A percentile compares a stretch with the other conserved stretches of the same genome.
Conservation (phyloP, 2,329 filamentous ascomycete genomes). For the Alternaria gaisen region DNA sequence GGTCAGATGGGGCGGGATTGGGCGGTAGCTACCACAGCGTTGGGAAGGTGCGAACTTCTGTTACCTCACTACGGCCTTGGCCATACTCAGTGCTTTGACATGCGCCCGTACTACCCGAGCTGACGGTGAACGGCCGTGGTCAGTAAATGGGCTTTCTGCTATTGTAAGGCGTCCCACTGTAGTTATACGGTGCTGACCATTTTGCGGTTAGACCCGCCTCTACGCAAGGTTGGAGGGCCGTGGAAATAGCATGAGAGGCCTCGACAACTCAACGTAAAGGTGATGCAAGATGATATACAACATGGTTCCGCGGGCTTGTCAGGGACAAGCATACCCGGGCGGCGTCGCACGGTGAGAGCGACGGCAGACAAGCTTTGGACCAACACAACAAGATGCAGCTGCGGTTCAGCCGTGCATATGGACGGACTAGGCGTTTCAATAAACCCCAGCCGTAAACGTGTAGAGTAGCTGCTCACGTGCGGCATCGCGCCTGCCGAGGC, state of each 20-base stretch:
- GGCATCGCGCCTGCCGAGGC: not conserved
- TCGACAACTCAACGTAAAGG: not conserved
- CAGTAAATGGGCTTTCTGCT: not conserved
- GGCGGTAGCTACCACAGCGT: constrained; percentile 6
- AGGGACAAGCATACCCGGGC: not conserved
- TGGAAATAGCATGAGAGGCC: not conserved
- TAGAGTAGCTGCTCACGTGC: constrained; percentile 9
- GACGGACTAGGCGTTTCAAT: not conserved
- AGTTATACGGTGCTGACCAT: constrained; percentile 2
- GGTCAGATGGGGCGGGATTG: constrained; percentile 2
- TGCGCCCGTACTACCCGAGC: constrained; percentile 1
- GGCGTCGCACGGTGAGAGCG: not conserved
- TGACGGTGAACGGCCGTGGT: not conserved
- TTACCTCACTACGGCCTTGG: not conserved
- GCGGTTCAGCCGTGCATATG: constrained; percentile 5
- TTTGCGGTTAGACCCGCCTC: not conserved
- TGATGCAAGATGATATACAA: not conserved
- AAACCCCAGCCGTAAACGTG: not conserved
- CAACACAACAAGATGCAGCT: not conserved
- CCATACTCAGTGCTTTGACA: not conserved
- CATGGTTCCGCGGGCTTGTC: not conserved
- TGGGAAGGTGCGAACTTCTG: constrained; percentile 8
- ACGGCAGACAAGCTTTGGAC: not conserved
- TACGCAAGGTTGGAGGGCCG: not conserved
- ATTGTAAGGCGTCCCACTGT: not conserved